These are phyloP conservation scores for Fraxinus anomala DNA, from an alignment of 257 asterid species.

Conservation along the genomic window DNA sequence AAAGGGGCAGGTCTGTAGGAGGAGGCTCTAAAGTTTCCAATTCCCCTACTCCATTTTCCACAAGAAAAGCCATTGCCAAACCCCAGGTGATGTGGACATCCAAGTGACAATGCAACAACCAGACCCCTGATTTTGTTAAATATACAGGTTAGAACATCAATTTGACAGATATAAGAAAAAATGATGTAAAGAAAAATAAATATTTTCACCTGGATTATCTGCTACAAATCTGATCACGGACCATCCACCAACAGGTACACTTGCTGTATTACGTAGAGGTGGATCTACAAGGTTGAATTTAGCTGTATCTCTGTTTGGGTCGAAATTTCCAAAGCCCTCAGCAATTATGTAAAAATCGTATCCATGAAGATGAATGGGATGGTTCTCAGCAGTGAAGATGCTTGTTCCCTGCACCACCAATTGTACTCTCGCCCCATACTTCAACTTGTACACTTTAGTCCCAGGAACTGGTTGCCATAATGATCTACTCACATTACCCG, in stretches of 20 bases:
- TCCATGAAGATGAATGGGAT: slow-evolving; percentile 10
- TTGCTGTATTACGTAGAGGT: slow-evolving; percentile 13
- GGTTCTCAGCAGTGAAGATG: slow-evolving; percentile 9
- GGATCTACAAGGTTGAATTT: slow-evolving; percentile 16
- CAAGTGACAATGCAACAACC: slow-evolving; percentile 2
- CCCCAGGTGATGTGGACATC: slow-evolving; percentile 7
- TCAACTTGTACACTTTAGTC: slow-evolving; percentile 9
- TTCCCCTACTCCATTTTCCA: slow-evolving; percentile 7
- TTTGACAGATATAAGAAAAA: not conserved
- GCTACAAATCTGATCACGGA: slow-evolving; percentile 10
- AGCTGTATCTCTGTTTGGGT: slow-evolving; percentile 1
- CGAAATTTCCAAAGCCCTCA: slow-evolving; percentile 4
- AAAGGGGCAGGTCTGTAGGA: slow-evolving; percentile 2
- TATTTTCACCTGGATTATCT: slow-evolving; percentile 9
- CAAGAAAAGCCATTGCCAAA: not conserved
- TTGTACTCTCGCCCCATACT: slow-evolving; percentile 14
- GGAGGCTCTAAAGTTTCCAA: not conserved
- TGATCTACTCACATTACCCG: slow-evolving; percentile 1
- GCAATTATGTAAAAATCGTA: slow-evolving; percentile 12
- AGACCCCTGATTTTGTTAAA: slow-evolving; percentile 10
- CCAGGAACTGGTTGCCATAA: not conserved
- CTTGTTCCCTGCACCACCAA: slow-evolving; percentile 5
- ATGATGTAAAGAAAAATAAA: not conserved
- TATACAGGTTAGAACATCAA: not conserved
- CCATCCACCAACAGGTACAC: slow-evolving; percentile 14